phyloP scores from a whole-genome alignment of 768 basidiomycete species.

The Mrakia hoshinonis region DNA sequence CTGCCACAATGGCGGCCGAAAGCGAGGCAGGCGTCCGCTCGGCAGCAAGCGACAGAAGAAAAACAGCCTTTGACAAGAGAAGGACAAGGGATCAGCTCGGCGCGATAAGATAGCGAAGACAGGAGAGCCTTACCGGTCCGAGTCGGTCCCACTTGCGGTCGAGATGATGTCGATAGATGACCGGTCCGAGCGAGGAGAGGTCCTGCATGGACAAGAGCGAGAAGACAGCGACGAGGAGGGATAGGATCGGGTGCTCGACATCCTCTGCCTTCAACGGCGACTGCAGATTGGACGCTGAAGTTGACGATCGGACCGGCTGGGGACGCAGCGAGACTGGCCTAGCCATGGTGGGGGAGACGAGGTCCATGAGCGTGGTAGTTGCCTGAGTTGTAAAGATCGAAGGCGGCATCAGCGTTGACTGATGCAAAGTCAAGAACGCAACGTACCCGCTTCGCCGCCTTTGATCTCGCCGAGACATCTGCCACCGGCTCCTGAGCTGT shows the following conservation, averaged over 20 bases:
- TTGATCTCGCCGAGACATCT: not conserved
- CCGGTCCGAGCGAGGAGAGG: constrained; percentile 48
- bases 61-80: constrained; percentile 47
- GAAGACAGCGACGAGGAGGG: constrained; percentile 58
- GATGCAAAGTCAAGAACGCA: not conserved
- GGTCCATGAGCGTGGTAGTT: not conserved
- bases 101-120: not conserved
- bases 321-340: not conserved
- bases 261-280: not conserved
- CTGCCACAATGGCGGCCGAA: constrained; percentile 48
- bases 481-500: not conserved
- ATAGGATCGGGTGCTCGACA: constrained; percentile 42
- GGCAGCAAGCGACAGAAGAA: constrained; percentile 63
- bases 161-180: constrained; percentile 54
- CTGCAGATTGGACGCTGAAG: not conserved
- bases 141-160: constrained; percentile 33
- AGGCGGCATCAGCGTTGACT: not conserved
- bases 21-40: constrained; percentile 54
- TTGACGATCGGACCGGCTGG: not conserved
- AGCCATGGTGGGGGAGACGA: not conserved
- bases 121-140: constrained; percentile 37
- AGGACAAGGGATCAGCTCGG: not conserved
- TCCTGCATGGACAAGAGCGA: constrained; percentile 49
- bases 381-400: not conserved
- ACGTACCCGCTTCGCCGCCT: not conserved